Percentiles rank a stretch among this genome's conserved stretches.
phyloP scores from a whole-genome alignment of 2,329 filamentous ascomycete genomes.

The Boeremia exigua region DNA sequence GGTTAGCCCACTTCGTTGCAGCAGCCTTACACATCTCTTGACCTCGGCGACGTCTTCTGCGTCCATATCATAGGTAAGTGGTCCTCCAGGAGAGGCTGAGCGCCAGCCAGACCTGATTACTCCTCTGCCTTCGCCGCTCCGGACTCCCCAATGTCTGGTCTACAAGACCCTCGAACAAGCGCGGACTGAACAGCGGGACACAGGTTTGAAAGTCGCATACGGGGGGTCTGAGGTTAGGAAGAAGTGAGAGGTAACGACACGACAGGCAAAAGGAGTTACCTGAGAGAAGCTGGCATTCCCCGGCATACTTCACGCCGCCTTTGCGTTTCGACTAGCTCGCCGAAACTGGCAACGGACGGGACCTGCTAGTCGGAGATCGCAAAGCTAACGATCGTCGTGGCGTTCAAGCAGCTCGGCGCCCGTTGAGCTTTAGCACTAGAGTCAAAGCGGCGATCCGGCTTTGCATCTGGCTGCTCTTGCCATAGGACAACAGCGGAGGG shows the following conservation, averaged over 20 bases:
- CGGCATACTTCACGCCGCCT: conserved; percentile 29
- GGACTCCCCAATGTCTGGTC: too few relatives aligned
- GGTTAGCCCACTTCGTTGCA: neutral
- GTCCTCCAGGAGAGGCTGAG: neutral
- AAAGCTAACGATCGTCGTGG: conserved; percentile 32
- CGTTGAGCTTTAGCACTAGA: conserved; percentile 38
- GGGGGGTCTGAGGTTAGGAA: neutral
- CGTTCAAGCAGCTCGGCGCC: conserved; percentile 36
- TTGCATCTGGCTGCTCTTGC: conserved; percentile 24
- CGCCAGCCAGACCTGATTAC: neutral
- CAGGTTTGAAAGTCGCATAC: neutral
- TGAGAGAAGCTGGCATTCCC: conserved; percentile 5
- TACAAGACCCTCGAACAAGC: neutral
- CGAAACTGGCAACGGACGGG: conserved; percentile 31
- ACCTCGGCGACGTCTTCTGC: neutral
- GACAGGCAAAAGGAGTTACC: neutral
- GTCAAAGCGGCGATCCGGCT: conserved; percentile 26
- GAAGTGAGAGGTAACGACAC: conserved; percentile 1
- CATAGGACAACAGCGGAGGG: conserved; percentile 39
- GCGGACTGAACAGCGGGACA: neutral
- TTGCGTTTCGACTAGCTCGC: conserved; percentile 34
- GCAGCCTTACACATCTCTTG: neutral
- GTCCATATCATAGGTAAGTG: neutral
- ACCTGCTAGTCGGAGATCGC: conserved; percentile 33
- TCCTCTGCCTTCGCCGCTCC: neutral